These are phyloP conservation scores for Lachancea quebecensis DNA, from an alignment of 805 yeast species.

Conservation along the genomic window DNA sequence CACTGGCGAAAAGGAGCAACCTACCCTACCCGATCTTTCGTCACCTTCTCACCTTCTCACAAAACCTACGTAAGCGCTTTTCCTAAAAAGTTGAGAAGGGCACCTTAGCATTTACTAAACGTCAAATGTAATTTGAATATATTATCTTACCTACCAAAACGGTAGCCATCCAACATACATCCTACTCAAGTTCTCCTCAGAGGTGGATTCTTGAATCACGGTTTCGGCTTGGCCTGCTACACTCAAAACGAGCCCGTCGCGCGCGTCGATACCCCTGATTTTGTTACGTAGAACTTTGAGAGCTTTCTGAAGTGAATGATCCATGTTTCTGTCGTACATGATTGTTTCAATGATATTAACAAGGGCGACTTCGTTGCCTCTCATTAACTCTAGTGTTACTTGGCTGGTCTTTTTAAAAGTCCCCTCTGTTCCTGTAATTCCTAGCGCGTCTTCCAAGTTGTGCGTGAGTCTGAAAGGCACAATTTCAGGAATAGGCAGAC, in stretches of 20 bases:
- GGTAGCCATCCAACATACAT: slow-evolving; percentile 97
- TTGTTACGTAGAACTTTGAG: slow-evolving; percentile 67
- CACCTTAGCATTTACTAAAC: neutral
- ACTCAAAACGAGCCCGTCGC: slow-evolving; percentile 80
- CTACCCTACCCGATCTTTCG: no score
- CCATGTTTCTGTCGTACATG: slow-evolving; percentile 63
- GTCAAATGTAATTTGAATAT: neutral
- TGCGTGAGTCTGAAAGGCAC: slow-evolving; percentile 92
- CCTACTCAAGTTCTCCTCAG: slow-evolving; percentile 59
- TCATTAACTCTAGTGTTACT: slow-evolving; percentile 63
- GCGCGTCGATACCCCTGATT: slow-evolving; percentile 73
- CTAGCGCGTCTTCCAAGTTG: slow-evolving; percentile 84
- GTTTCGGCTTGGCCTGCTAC: slow-evolving; percentile 90
- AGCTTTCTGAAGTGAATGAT: slow-evolving; percentile 55
- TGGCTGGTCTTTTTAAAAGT: slow-evolving; percentile 80
- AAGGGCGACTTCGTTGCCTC: slow-evolving; percentile 74
- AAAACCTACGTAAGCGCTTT: neutral
- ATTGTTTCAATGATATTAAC: slow-evolving; percentile 91
- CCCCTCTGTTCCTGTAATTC: slow-evolving; percentile 85
- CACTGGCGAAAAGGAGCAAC: neutral
- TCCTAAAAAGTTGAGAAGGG: no score
- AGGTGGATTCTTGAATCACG: slow-evolving; percentile 74
- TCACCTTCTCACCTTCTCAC: no score
- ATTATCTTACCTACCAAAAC: slow-evolving; percentile 41
- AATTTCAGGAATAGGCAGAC: slow-evolving; percentile 76